These are phyloP conservation scores for Ophiosphaerella korrae DNA, from an alignment of 2,329 filamentous ascomycete genomes.

Conservation along the genomic window DNA sequence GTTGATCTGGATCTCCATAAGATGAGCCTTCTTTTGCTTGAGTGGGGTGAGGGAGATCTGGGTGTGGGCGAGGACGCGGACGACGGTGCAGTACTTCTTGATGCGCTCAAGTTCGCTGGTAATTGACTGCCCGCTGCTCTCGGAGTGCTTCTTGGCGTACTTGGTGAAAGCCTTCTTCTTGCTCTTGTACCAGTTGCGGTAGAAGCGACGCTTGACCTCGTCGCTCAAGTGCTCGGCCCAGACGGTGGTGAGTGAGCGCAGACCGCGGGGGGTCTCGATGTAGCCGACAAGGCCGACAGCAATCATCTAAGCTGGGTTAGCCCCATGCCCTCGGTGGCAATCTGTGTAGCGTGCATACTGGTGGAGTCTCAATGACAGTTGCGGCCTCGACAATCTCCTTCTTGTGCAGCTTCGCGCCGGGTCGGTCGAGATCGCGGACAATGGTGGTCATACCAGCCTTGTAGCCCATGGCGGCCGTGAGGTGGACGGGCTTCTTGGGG, in stretches of 20 bases:
- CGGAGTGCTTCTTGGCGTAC: conserved; percentile 99
- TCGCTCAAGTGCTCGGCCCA: conserved; percentile 99
- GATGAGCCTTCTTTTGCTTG: conserved; percentile 99
- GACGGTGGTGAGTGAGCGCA: conserved; percentile 98
- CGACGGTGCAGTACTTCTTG: conserved; percentile 99
- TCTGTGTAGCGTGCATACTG: conserved; percentile 70
- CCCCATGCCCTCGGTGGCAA: conserved; percentile 52
- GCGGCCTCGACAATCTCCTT: conserved; percentile 53
- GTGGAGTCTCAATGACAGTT: conserved; percentile 51
- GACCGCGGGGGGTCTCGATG: conserved; percentile 99
- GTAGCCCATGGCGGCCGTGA: conserved; percentile 98
- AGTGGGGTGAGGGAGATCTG: conserved; percentile 99
- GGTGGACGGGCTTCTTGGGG: conserved; percentile 98
- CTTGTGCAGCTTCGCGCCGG: conserved; percentile 99
- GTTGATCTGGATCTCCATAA: conserved; percentile 99
- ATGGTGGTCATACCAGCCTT: conserved; percentile 99
- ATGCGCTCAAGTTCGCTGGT: conserved; percentile 99
- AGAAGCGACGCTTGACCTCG: conserved; percentile 99
- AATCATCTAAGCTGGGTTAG: conserved; percentile 76
- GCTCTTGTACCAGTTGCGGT: conserved; percentile 99
- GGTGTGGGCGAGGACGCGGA: conserved; percentile 98
- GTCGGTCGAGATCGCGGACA: conserved; percentile 98
- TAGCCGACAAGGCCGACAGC: conserved; percentile 99
- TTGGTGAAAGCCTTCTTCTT: conserved; percentile 99
- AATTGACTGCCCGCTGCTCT: conserved; percentile 87